Evolutionary conservation across 495 filamentous ascomycete genomes (phyloP), one percentile per base, ranked within the genome.

Genomic region (Bathelium albidoporum): DNA sequence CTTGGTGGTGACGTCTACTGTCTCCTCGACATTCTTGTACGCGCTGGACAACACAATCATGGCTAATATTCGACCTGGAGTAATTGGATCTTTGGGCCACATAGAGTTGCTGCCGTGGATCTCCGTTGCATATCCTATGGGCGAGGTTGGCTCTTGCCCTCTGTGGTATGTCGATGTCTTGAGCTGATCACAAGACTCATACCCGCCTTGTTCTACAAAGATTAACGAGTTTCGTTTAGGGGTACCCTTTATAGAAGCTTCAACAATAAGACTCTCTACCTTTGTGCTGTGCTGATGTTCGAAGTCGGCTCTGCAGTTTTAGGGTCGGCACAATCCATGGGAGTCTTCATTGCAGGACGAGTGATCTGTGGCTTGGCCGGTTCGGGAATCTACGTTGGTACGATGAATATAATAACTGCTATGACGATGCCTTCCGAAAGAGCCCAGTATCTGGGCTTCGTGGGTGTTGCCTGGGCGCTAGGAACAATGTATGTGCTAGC

Each of bases 271-370:
- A 14, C 34, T 14, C 34, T 85, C 12, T 96, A 86, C 71, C 74
- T 96, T 11, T 64, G 69, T 18, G 87, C 89, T 43, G 85, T 96
- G 63, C 73, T 73, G 49, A 73, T 96, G 65, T 96, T 97, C 73
- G 91, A 95, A 68, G 55, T 95, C 14, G 92, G 92, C n/a, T 89
- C 85, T 20, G 74, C 91, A 43, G 75, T 96, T 65, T 96, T 91
- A 72, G 92, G 83, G 29, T 82, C 85, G 1, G 87, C 92, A 1
- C 87, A 89, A 0, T 89, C 75, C 61, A 91, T 88, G 1, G 76
- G 83, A 0, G 83, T 83, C 3, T 78, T 97, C 36, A 96, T 97
- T 65, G 73, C 92, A 62, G 92, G 92, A 16, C 85, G 92, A 32
- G 91, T 92, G 16, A 79, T 97, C 55, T 89, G 90, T 24, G 92